Evolutionary conservation across 2,329 filamentous ascomycete genomes (phyloP), one percentile per base, ranked within the genome.

Genomic region (Corniculantispora saksenae): DNA sequence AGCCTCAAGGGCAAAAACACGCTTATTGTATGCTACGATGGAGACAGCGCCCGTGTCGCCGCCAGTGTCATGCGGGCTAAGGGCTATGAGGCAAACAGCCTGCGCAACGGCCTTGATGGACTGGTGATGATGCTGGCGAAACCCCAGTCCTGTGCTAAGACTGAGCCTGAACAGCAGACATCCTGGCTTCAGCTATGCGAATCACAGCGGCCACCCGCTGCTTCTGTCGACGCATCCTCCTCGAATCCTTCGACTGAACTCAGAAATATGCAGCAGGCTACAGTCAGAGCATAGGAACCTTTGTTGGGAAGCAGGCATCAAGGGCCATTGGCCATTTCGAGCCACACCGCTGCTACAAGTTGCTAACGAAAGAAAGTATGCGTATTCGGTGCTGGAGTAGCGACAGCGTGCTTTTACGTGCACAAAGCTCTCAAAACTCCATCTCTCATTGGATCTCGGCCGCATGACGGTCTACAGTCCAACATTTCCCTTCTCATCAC

Each of bases 21-120:
- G 15, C 69, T 86, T 13, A 69, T 86, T 12, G 70, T 84, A 12
- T 86, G 84, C 70, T 86, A 86, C 60, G 76, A 84, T 55, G 85
- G 85, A 3, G 83, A 87, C 65, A 83, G 80, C 35, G 78, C 84
- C 5, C 78, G 85, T 0, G 79, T 87, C 6, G 84, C 83, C 3
- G 82, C 82, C 2, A 85, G 83, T 61, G 79, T 87, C 3, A 70
- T 87, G 56, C 76, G 84, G 6, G 83, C 82, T 0, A 83, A 82
- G 67, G 83, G 81, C 0, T 74, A 80, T 27, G 76, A 79, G 64
- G 81, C 82, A 1, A 79, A 81, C 50, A 83, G 80, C 68, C 69
- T 85, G 25, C 73, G 76, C 25, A 82, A 81, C 10, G 83, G 83
- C 0, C 72, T 73, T 32, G 29, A 57, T 7, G 69, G 66, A 5